These are phyloP conservation scores for Lotmaria passim DNA, from an alignment of 208 protist species.

Conservation along the genomic window DNA sequence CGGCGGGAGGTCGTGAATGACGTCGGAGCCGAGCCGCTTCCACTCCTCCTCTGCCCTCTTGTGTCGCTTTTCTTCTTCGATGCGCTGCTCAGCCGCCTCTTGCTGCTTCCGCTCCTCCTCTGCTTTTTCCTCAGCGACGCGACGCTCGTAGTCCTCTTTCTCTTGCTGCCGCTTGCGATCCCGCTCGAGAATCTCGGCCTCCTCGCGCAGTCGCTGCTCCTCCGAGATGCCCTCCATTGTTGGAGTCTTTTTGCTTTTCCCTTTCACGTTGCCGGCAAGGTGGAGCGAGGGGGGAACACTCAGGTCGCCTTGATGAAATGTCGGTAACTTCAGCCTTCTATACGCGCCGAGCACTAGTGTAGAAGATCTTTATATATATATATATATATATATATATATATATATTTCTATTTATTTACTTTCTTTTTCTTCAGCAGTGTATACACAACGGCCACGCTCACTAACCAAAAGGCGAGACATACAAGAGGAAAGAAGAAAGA, in stretches of 20 bases:
- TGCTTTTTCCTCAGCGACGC: conserved; percentile 53
- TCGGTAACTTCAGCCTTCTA: too few relatives aligned
- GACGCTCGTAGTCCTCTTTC: conserved; percentile 76
- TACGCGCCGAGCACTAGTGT: too few relatives aligned
- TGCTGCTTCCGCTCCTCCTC: conserved; percentile 63
- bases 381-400: too few relatives aligned
- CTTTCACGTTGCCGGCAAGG: too few relatives aligned
- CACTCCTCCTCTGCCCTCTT: conserved; percentile 82
- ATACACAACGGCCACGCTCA: too few relatives aligned
- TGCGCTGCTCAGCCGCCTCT: conserved; percentile 62
- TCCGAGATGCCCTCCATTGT: conserved; percentile 45
- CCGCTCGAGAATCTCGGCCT: conserved; percentile 83
- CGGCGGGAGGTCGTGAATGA: conserved; percentile 81
- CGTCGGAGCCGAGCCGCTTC: conserved; percentile 78
- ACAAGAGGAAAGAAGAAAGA: conserved; percentile 22
- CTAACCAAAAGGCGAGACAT: not conserved
- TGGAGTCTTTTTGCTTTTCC: too few relatives aligned
- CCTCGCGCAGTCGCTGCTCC: conserved; percentile 70
- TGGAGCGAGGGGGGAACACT: too few relatives aligned
- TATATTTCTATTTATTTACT: too few relatives aligned
- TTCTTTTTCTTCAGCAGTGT: too few relatives aligned
- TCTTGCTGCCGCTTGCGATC: conserved; percentile 72
- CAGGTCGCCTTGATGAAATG: too few relatives aligned
- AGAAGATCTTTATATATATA: too few relatives aligned
- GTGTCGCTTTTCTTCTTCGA: conserved; percentile 75